These are phyloP conservation scores for Chytriomyces sp. DNA, from an alignment of 192 early-diverging fungal genomes.

Conservation along the genomic window DNA sequence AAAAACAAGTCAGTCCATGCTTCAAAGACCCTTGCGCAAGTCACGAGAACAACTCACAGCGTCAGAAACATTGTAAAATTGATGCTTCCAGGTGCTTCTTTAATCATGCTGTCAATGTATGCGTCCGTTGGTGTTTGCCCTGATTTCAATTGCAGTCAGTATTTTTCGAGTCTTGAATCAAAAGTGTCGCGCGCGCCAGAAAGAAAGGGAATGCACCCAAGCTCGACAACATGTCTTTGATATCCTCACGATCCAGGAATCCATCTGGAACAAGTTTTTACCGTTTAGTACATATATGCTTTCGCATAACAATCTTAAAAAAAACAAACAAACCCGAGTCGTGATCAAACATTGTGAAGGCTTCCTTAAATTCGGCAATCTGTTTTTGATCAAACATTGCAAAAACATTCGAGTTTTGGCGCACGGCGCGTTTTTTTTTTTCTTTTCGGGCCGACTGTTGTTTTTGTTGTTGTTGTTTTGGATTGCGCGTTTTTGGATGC, in stretches of 20 bases:
- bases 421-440: conserved; percentile 87
- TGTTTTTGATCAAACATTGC: conserved; percentile 96
- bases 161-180: background rate
- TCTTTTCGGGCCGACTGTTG: background rate
- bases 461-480: too few species aligned
- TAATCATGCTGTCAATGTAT: conserved; percentile 88
- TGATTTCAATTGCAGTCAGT: conserved; percentile 25
- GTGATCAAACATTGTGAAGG: conserved; percentile 94
- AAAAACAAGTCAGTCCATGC: background rate
- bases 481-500: too few species aligned
- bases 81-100: conserved; percentile 79
- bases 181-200: background rate
- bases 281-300: background rate
- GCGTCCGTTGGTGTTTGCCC: conserved; percentile 76
- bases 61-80: conserved; percentile 99
- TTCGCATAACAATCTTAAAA: background rate
- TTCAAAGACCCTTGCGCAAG: too few species aligned
- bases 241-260: conserved; percentile 89
- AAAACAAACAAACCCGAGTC: conserved; percentile 52
- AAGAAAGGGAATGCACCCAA: conserved; percentile 64
- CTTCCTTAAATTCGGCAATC: conserved; percentile 96
- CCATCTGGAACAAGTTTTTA: conserved; percentile 59
- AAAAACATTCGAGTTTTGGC: conserved; percentile 97
- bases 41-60: conserved; percentile 56
- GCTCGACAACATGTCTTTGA: conserved; percentile 85